Conservation (phyloP, 441 rosid genomes). For the Eutrema salsugineum region DNA sequence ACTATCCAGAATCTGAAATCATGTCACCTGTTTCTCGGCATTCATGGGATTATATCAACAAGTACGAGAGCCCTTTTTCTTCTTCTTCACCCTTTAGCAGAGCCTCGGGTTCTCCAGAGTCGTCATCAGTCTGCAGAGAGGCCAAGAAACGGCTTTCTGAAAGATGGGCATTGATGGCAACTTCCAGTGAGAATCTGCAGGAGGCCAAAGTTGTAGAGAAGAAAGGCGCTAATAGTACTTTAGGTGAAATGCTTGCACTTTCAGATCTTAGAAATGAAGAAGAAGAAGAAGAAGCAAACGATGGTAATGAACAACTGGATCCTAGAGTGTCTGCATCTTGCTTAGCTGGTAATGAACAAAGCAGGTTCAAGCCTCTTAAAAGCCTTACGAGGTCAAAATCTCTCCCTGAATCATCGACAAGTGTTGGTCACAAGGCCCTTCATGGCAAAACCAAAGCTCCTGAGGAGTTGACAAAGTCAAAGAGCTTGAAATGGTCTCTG, state of each 20-base stretch:
- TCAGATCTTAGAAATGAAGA: constrained; percentile 44
- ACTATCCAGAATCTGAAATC: constrained; percentile 67
- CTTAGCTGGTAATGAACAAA: constrained; percentile 45
- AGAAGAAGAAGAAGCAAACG: constrained; percentile 35
- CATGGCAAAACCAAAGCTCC: constrained; percentile 39
- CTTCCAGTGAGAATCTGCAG: constrained; percentile 47
- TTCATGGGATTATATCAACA: constrained; percentile 79
- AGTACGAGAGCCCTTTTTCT: constrained; percentile 61
- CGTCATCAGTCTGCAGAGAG: constrained; percentile 90
- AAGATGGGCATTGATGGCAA: constrained; percentile 87
- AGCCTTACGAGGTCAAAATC: constrained; percentile 66
- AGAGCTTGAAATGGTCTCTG: constrained; percentile 69
- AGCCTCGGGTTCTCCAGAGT: constrained; percentile 76
- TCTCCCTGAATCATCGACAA: constrained; percentile 47
- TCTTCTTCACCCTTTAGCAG: constrained; percentile 64
- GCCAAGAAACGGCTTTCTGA: constrained; percentile 96
- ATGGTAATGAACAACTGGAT: constrained; percentile 31
- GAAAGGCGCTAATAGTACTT: constrained; percentile 66
- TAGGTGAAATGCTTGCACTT: constrained; percentile 98
- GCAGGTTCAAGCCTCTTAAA: constrained; percentile 38
- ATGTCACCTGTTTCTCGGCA: constrained; percentile 73
- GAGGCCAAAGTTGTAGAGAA: constrained; percentile 40
- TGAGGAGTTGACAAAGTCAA: constrained; percentile 55
- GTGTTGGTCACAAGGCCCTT: constrained; percentile 35
- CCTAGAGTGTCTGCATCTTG: constrained; percentile 47